Base-by-base conservation (phyloP, 345 rosid genomes). In the Lumnitzera racemosa region DNA sequence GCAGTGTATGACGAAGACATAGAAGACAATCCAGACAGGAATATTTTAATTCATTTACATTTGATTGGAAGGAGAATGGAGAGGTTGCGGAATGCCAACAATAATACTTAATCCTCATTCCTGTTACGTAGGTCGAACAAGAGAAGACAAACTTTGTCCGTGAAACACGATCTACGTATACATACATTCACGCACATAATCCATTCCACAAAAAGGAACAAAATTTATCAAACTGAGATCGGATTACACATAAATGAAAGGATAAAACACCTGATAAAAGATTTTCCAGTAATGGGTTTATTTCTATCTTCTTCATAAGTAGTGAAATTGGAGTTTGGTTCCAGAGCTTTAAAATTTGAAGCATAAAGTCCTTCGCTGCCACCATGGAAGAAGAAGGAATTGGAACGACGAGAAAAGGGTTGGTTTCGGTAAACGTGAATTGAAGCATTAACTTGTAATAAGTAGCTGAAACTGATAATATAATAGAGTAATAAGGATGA, bases 281-380 rank as follows among this genome's bases (percentile, higher is more conserved):
- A 77, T 67, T 65, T 74, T 46, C 85, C 81, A 51, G 53, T 60
- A 67, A 70, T 54, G 51, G 74, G 64, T 24, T 62, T 73, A 41
- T 36, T 36, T 2, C 10, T 36, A 2, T 36, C 43, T 36, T 7
- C 43, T 5, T 72, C 78, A 12, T 72, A 78, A 15, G 69, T 49
- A 47, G 55, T 36, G 56, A 66, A 46, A 15, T 31, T 61, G 14
- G 31, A 57, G 51, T 41, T 11, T 15, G 66, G 67, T 49, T 51
- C 9, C 17, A 60, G 7, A 25, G 15, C 29, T 14, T 47, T 60
- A 53, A 52, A 47, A 54, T 68, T 59, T 24, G 82, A 77, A 56
- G 80, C 82, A 57, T 70, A 81, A 58, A 77, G 82, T 67, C 85
- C 82, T 70, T 81, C 85, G 41, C 82, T 75, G 23, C 82, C 85